Evolutionary conservation across 495 filamentous ascomycete species (phyloP).

Genomic region (Talaromyces wortmannii): DNA sequence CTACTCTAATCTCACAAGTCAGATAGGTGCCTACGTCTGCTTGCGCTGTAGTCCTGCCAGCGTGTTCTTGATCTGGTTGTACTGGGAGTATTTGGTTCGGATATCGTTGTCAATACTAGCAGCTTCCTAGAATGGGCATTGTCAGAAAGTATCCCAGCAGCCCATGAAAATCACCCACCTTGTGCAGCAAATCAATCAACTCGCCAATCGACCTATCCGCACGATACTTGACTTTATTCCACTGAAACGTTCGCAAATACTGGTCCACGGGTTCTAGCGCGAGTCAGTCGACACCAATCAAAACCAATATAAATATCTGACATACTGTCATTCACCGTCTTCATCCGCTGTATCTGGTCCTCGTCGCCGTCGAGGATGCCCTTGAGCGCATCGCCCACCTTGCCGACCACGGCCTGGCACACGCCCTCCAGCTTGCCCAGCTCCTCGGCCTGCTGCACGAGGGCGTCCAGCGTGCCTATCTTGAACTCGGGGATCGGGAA

Average conservation of each 20-base stretch:
- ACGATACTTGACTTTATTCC: slow-evolving; percentile 96
- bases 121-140: slow-evolving; percentile 55
- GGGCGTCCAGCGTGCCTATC: slow-evolving; percentile 89
- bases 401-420: slow-evolving; percentile 77
- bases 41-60: slow-evolving; percentile 74
- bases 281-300: slow-evolving; percentile 3
- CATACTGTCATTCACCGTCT: slow-evolving; percentile 94
- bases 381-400: slow-evolving; percentile 80
- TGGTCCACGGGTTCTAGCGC: slow-evolving; percentile 79
- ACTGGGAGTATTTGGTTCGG: slow-evolving; percentile 85
- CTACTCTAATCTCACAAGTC: neutral
- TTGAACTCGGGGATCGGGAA: slow-evolving; percentile 92
- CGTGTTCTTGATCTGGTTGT: slow-evolving; percentile 81
- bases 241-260: slow-evolving; percentile 81
- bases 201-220: slow-evolving; percentile 83
- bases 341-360: slow-evolving; percentile 74
- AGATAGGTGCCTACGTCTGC: slow-evolving; percentile 56
- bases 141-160: neutral
- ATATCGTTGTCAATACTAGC: slow-evolving; percentile 88
- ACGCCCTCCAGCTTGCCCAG: slow-evolving; percentile 75
- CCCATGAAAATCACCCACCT: slow-evolving; percentile 41
- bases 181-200: slow-evolving; percentile 77
- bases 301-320: neutral
- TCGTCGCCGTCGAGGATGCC: slow-evolving; percentile 77
- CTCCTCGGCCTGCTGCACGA: slow-evolving; percentile 97